phyloP scores from a whole-genome alignment of 1,284 basidiomycete species.

The Heterobasidion annosum region DNA sequence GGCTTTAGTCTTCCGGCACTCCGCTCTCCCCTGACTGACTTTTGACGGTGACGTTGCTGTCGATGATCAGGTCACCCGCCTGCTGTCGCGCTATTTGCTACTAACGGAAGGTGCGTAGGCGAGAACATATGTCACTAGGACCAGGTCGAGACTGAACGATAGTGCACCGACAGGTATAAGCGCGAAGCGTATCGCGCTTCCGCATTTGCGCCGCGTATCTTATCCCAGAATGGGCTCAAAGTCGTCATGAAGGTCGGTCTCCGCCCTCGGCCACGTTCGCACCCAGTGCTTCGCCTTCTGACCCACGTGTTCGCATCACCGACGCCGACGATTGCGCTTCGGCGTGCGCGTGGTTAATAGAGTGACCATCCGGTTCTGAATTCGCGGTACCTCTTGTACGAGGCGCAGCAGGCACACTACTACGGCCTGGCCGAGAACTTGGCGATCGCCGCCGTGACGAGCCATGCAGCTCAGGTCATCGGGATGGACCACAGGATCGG shows the following conservation, averaged over 20 bases:
- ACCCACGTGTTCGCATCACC: too few relatives aligned
- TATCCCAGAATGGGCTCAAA: conserved; percentile 67
- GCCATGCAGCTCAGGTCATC: conserved; percentile 68
- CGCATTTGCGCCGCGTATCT: conserved; percentile 74
- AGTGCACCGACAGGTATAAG: conserved; percentile 47
- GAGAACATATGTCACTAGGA: neutral
- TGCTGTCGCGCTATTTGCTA: conserved; percentile 67
- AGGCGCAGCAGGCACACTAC: neutral
- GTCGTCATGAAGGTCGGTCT: conserved; percentile 66
- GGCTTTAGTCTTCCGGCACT: conserved; percentile 24
- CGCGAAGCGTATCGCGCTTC: conserved; percentile 81
- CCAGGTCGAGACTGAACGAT: neutral
- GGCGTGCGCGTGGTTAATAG: neutral
- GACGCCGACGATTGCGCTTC: too few relatives aligned
- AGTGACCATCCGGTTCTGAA: neutral
- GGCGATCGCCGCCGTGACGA: conserved; percentile 68
- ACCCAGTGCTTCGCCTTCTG: too few relatives aligned
- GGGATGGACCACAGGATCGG: conserved; percentile 82
- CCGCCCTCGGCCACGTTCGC: neutral
- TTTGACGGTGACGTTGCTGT: neutral
- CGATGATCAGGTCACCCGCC: conserved; percentile 38
- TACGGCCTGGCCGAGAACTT: conserved; percentile 54
- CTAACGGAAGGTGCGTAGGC: conserved; percentile 34
- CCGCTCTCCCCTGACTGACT: conserved; percentile 5
- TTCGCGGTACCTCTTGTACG: conserved; percentile 24